A percentile compares a stretch with the other conserved stretches of the same genome.
Evolutionary conservation across 2,329 filamentous ascomycete species (phyloP).

Genomic region (Ceratocystis alfenasii): DNA sequence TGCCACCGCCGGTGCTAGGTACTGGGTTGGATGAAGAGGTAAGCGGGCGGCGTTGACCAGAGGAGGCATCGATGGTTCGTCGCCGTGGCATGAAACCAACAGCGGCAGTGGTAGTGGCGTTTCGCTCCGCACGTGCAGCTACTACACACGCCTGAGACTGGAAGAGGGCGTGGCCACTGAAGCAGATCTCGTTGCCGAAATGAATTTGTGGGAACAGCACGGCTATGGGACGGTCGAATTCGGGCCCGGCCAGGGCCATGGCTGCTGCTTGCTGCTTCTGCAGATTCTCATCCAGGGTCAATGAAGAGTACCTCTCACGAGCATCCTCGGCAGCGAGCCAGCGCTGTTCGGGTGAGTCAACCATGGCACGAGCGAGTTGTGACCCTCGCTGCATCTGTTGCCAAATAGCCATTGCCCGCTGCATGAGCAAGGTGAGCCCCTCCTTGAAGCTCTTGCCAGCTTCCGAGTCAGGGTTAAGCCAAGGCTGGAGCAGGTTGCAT

Average conservation of each 20-base stretch:
- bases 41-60: background rate
- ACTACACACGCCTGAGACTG: conserved; percentile 19
- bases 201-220: conserved; percentile 21
- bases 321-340: conserved; percentile 19
- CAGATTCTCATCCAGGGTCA: conserved; percentile 16
- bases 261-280: conserved; percentile 13
- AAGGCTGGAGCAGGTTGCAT: conserved; percentile 16
- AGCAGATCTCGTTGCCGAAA: conserved; percentile 21
- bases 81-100: conserved; percentile 15
- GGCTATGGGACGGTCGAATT: conserved; percentile 18
- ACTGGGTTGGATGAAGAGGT: background rate
- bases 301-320: conserved; percentile 20
- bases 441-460: conserved; percentile 19
- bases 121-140: conserved; percentile 18
- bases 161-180: conserved; percentile 21
- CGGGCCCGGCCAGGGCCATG: conserved; percentile 10
- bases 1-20: background rate
- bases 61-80: conserved; percentile 11
- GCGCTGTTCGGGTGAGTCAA: conserved; percentile 18
- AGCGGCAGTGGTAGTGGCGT: conserved; percentile 8
- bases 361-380: conserved; percentile 16
- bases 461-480: conserved; percentile 13
- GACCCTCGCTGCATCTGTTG: conserved; percentile 22
- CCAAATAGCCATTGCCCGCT: conserved; percentile 21
- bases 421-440: conserved; percentile 18